These are phyloP conservation scores for Cladochytrium replicatum DNA, from an alignment of 192 early-diverging fungal genomes.

Conservation along the genomic window DNA sequence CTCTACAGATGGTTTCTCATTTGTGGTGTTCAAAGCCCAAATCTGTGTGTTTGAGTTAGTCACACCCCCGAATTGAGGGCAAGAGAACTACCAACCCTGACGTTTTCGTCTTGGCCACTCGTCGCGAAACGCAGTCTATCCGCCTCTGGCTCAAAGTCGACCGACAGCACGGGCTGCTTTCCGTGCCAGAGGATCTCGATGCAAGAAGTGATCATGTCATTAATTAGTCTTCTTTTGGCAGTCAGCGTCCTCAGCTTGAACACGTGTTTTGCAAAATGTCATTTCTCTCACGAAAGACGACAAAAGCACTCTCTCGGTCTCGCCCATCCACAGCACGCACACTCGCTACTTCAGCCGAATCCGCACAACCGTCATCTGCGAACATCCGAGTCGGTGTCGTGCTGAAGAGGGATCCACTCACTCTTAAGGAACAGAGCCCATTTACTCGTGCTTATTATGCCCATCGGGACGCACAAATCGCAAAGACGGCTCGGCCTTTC, in stretches of 20 bases:
- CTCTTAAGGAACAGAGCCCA: constrained; percentile 44
- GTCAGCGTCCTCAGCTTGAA: no score
- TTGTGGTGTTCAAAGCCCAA: constrained; percentile 42
- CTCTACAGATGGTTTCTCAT: constrained; percentile 48
- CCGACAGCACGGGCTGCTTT: constrained; percentile 78
- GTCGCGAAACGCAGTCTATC: constrained; percentile 67
- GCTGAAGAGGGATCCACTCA: constrained; percentile 59
- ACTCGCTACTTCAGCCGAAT: no score
- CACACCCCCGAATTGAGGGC: constrained; percentile 2
- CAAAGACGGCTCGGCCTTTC: constrained; percentile 42
- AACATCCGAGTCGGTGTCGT: constrained; percentile 41
- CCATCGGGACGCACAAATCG: constrained; percentile 55
- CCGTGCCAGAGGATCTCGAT: constrained; percentile 89
- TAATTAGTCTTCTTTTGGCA: no score
- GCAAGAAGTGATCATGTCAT: no score
- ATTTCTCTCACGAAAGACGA: no score
- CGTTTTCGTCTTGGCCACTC: constrained; percentile 81
- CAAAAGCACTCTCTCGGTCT: no score
- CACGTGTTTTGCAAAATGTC: no score
- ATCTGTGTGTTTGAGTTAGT: constrained; percentile 17
- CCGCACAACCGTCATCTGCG: no score
- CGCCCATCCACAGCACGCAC: no score
- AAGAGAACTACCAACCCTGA: constrained; percentile 52
- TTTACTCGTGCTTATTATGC: constrained; percentile 62
- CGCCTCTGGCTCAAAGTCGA: constrained; percentile 67